A percentile compares a stretch with the other conserved stretches of the same genome.
Conservation (phyloP, 2,329 filamentous ascomycete genomes). For the Drechslera avenae region DNA sequence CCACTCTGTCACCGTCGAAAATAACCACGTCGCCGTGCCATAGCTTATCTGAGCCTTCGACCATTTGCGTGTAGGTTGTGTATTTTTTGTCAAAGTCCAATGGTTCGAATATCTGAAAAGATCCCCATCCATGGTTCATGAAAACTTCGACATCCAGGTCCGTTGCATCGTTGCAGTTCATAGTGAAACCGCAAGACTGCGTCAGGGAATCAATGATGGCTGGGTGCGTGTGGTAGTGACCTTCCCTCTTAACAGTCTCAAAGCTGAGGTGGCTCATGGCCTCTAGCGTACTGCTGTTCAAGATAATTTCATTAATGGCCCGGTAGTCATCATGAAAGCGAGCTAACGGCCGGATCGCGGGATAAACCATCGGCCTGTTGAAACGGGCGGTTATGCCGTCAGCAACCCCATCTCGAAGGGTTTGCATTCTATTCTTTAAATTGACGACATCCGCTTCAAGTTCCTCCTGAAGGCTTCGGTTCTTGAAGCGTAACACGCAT, state of each 20-base stretch:
- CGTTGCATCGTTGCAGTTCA: constrained; percentile 23
- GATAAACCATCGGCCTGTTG: constrained; percentile 13
- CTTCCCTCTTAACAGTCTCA: constrained; percentile 4
- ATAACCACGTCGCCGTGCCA: constrained; percentile 16
- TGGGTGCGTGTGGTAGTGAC: constrained; percentile 11
- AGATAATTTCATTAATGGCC: constrained; percentile 19
- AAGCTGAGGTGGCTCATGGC: constrained; percentile 16
- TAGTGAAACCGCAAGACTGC: constrained; percentile 22
- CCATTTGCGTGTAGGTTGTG: constrained; percentile 16
- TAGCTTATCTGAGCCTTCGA: constrained; percentile 1
- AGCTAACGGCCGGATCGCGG: constrained; percentile 11
- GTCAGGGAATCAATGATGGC: constrained; percentile 16
- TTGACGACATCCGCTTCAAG: background rate
- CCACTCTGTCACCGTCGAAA: constrained; percentile 14
- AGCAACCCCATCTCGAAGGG: constrained; percentile 7
- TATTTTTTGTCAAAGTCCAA: constrained; percentile 15
- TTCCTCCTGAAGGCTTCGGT: constrained; percentile 2
- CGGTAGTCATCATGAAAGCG: constrained; percentile 17
- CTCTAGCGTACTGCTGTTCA: constrained; percentile 22
- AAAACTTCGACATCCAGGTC: constrained; percentile 18
- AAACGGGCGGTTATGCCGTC: constrained; percentile 4
- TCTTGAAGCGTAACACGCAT: constrained; percentile 10
- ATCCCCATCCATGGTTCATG: constrained; percentile 28
- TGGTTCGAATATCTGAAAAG: constrained; percentile 15
- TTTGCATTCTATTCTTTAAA: background rate